Evolutionary conservation across 257 asterid genomes (phyloP).

Genomic region (Przewalskia tangutica): DNA sequence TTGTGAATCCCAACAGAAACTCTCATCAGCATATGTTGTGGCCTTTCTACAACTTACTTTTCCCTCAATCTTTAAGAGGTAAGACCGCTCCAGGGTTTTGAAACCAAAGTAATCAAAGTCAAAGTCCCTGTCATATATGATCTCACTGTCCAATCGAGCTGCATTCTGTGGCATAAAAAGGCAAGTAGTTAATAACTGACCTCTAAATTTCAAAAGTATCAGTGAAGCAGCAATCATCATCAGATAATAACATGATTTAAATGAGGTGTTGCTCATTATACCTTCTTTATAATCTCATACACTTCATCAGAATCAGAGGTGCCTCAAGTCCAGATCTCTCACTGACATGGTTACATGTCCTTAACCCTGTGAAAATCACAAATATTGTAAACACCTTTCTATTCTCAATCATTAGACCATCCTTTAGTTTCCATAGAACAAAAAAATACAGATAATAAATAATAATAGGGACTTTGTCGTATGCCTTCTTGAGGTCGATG

Average conservation of each 20-base stretch:
- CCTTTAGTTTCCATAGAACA: not conserved
- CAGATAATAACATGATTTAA: not conserved
- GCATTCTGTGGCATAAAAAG: conserved; percentile 45
- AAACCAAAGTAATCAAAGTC: conserved; percentile 94
- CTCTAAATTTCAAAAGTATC: not conserved
- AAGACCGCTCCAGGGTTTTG: conserved; percentile 88
- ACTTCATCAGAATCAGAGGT: conserved; percentile 86
- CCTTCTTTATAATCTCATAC: conserved; percentile 82
- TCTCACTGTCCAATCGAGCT: conserved; percentile 82
- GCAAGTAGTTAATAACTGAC: not conserved
- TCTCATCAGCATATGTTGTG: conserved; percentile 97
- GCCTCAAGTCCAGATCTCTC: conserved; percentile 80
- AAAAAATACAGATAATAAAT: not conserved
- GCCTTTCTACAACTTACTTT: conserved; percentile 93
- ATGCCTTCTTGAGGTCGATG: too few species aligned
- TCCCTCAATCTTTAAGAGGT: conserved; percentile 68
- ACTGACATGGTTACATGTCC: conserved; percentile 77
- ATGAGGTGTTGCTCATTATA: not conserved
- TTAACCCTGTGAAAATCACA: conserved; percentile 43
- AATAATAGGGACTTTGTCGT: too few species aligned
- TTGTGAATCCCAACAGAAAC: conserved; percentile 94
- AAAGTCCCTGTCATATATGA: conserved; percentile 87
- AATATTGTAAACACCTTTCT: not conserved
- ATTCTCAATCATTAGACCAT: not conserved
- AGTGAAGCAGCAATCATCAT: not conserved